Conservation (phyloP, 2,329 filamentous ascomycete species). For the Xenoacremonium recifei region DNA sequence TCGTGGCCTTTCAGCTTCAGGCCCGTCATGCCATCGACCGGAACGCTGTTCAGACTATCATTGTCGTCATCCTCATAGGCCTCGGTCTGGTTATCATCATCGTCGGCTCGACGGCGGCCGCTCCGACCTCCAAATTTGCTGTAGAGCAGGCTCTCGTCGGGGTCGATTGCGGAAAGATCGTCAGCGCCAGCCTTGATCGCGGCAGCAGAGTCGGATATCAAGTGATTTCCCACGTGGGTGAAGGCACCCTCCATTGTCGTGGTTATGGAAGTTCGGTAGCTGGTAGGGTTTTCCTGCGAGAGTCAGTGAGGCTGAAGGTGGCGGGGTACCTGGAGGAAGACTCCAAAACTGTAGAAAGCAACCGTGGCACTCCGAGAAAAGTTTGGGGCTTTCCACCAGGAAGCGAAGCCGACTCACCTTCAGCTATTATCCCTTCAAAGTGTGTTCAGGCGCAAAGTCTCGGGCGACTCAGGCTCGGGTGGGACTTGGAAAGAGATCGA, state of each 20-base stretch:
- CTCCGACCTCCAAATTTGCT: conserved; percentile 62
- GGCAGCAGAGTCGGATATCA: conserved; percentile 79
- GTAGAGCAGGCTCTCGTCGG: conserved; percentile 80
- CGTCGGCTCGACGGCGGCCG: conserved; percentile 71
- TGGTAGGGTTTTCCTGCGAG: conserved; percentile 26
- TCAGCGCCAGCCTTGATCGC: conserved; percentile 87
- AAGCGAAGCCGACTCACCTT: conserved; percentile 23
- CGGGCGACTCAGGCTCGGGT: conserved; percentile 25
- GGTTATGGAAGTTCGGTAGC: conserved; percentile 17
- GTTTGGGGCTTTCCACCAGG: conserved; percentile 1
- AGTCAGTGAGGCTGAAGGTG: conserved; percentile 16
- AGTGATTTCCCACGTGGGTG: conserved; percentile 82
- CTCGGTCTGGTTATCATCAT: conserved; percentile 88
- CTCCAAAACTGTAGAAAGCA: no score
- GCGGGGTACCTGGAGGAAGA: conserved; percentile 13
- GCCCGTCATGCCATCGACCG: conserved; percentile 72
- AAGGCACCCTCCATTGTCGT: conserved; percentile 79
- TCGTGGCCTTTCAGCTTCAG: conserved; percentile 57
- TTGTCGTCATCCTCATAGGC: conserved; percentile 79
- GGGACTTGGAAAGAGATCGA: conserved; percentile 28
- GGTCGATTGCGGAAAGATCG: conserved; percentile 66
- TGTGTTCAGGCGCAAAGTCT: conserved; percentile 19
- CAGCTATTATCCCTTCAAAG: conserved; percentile 22
- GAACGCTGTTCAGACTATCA: conserved; percentile 74
- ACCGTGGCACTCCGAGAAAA: no score